Base-by-base conservation (phyloP, 2,329 filamentous ascomycete genomes). In the Hypocreales sp. region DNA sequence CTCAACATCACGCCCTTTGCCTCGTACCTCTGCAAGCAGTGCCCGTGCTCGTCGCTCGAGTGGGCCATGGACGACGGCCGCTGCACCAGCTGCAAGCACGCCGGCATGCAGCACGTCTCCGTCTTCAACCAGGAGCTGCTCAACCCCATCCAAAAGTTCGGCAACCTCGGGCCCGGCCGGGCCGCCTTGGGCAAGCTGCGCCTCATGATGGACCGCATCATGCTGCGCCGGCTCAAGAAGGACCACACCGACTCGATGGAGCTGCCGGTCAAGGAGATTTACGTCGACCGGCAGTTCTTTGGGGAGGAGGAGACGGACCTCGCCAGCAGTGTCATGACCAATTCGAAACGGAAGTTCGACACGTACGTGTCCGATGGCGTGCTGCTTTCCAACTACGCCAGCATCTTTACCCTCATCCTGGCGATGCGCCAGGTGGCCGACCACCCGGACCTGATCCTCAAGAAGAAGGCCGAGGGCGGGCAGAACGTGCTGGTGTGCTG, bases 371-470 rank as follows among this genome's bases (percentile, higher is more conserved):
- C 83, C 12, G 81, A 84, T 36, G 86, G 84, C 58, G 87, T 95
- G 13, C 72, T 98, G 53, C 67, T 98, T 34, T 84, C 95, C 61
- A 93, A 94, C 48, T 95, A 95, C 41, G 90, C 90, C 58, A 98
- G 98, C 50, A 95, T 98, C 38, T 98, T 98, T 44, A 87, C 86
- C 46, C 67, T 98, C 30, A 94, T 98, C 46, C 95, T 95, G 83
- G 86, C 93, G 52, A 95, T 98, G 87, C 79, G 90, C 30, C 90
- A 98, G 56, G 82, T 94, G 15, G 84, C 90, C 7, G 90, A 98
- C 39, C 90, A 98, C 47, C 90, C 90, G 0, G 90, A 98, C 54
- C 56, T 98, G 20, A 79, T 98, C 26, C 56, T 95, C 35, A 92
- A 87, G 58, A 94, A 90, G 56, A 72, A 87, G 35, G 69, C 67